phyloP scores from a whole-genome alignment of 2,329 filamentous ascomycete species.

The Penicillium sp. region DNA sequence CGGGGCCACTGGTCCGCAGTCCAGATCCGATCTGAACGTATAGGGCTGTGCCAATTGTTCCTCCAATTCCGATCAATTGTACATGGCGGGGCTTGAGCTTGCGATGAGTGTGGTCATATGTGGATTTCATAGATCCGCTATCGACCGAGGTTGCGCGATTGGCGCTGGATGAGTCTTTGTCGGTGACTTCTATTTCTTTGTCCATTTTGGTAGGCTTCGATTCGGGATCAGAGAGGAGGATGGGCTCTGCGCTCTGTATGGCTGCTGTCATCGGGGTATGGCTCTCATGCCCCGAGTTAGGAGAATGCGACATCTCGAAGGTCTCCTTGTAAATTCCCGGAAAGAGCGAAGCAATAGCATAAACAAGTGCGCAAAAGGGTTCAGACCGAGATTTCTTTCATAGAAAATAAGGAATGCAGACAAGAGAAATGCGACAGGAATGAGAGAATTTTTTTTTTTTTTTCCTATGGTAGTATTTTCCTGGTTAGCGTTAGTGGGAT shows the following conservation, averaged over 20 bases:
- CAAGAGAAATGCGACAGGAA: neutral
- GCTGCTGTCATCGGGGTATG: slow-evolving; percentile 15
- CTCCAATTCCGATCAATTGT: slow-evolving; percentile 48
- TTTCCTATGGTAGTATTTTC: slow-evolving; percentile 1
- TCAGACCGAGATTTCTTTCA: neutral
- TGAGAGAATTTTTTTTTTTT: neutral
- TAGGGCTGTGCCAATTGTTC: slow-evolving; percentile 45
- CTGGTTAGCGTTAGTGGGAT: slow-evolving; percentile 1
- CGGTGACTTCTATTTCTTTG: slow-evolving; percentile 9
- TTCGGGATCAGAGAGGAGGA: slow-evolving; percentile 13
- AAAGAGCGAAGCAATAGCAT: neutral
- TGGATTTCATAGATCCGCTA: slow-evolving; percentile 24
- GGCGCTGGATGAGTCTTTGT: slow-evolving; percentile 17
- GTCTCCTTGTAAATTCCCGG: neutral
- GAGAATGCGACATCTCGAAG: slow-evolving; percentile 10
- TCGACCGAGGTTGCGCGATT: slow-evolving; percentile 22
- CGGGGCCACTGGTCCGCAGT: slow-evolving; percentile 43
- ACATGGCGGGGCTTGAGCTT: slow-evolving; percentile 47
- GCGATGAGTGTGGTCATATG: slow-evolving; percentile 38
- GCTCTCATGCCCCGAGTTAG: slow-evolving; percentile 2
- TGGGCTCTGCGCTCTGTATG: slow-evolving; percentile 16
- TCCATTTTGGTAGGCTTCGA: slow-evolving; percentile 12
- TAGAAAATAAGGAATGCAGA: neutral
- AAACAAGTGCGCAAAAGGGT: neutral
- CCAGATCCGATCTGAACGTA: slow-evolving; percentile 45